Evolutionary conservation across 2,329 filamentous ascomycete genomes (phyloP).

Genomic region (Pseudogymnoascus destructans): DNA sequence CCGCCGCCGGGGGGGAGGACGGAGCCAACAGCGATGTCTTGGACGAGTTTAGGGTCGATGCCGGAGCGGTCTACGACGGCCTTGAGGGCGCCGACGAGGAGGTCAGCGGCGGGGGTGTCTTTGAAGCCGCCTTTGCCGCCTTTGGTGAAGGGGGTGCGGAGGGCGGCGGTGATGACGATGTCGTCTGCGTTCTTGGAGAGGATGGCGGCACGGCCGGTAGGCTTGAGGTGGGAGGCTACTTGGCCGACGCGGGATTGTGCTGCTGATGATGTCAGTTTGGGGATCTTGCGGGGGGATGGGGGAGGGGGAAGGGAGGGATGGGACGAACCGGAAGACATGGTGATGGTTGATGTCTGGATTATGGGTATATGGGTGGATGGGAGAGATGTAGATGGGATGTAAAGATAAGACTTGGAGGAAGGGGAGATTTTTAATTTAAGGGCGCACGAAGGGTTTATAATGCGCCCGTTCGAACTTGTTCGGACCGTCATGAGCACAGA

Average conservation of each 20-base stretch:
- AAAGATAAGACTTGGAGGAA: not conserved
- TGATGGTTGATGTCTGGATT: not conserved
- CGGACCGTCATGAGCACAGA: not conserved
- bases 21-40: conserved; percentile 84
- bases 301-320: not conserved
- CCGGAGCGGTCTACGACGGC: conserved; percentile 71
- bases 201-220: conserved; percentile 27
- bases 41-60: conserved; percentile 76
- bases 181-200: conserved; percentile 56
- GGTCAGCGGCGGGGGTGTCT: conserved; percentile 76
- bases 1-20: conserved; percentile 88
- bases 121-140: conserved; percentile 92
- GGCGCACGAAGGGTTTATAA: not conserved
- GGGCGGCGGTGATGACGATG: conserved; percentile 83
- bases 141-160: conserved; percentile 85
- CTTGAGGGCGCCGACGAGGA: conserved; percentile 73
- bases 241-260: conserved; percentile 31
- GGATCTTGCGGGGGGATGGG: not conserved
- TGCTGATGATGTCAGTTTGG: conserved; percentile 10
- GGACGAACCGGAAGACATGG: conserved; percentile 11
- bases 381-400: not conserved
- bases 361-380: not conserved
- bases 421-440: not conserved
- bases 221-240: conserved; percentile 45
- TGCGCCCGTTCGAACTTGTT: not conserved